A percentile compares a stretch with the other conserved stretches of the same genome.
These are phyloP conservation scores for Hypoxylon intermedium DNA, from an alignment of 495 filamentous ascomycete genomes.

Conservation along the genomic window DNA sequence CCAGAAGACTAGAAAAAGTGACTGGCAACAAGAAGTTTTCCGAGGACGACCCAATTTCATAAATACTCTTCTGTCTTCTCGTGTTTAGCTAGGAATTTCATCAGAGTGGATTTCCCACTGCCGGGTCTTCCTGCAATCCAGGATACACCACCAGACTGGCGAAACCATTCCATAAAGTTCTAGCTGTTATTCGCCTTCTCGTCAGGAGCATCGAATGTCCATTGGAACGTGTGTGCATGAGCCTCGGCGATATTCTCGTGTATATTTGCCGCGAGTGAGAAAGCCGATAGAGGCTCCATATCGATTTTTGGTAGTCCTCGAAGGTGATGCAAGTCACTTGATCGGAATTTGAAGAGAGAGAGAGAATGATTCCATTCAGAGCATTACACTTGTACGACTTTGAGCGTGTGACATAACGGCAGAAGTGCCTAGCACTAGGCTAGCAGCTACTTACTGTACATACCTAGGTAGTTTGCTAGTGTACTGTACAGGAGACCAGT, in stretches of 20 bases:
- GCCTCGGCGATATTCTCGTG: not conserved
- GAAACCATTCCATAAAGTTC: slow-evolving; percentile 34
- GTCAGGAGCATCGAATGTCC: not conserved
- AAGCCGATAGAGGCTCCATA: too few relatives aligned
- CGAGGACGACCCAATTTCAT: slow-evolving; percentile 33
- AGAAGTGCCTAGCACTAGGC: too few relatives aligned
- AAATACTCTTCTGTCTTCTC: slow-evolving; percentile 13
- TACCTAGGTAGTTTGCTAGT: not conserved
- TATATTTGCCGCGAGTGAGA: too few relatives aligned
- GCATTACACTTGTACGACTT: too few relatives aligned
- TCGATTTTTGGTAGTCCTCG: too few relatives aligned
- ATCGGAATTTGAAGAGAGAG: too few relatives aligned
- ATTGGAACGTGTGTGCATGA: not conserved
- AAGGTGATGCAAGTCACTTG: too few relatives aligned
- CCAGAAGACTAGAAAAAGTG: slow-evolving; percentile 56
- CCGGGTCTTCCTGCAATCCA: slow-evolving; percentile 48
- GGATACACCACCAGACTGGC: slow-evolving; percentile 31
- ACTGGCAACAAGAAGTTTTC: slow-evolving; percentile 36
- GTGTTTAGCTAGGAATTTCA: slow-evolving; percentile 44
- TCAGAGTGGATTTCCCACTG: slow-evolving; percentile 52
- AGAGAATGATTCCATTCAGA: too few relatives aligned
- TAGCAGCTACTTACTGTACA: too few relatives aligned
- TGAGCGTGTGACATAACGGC: too few relatives aligned
- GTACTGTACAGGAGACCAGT: too few relatives aligned
- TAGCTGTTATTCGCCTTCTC: not conserved